Evolutionary conservation across 495 filamentous ascomycete genomes (phyloP), one percentile per base, ranked within the genome.

Genomic region (Emericellopsis terricola): DNA sequence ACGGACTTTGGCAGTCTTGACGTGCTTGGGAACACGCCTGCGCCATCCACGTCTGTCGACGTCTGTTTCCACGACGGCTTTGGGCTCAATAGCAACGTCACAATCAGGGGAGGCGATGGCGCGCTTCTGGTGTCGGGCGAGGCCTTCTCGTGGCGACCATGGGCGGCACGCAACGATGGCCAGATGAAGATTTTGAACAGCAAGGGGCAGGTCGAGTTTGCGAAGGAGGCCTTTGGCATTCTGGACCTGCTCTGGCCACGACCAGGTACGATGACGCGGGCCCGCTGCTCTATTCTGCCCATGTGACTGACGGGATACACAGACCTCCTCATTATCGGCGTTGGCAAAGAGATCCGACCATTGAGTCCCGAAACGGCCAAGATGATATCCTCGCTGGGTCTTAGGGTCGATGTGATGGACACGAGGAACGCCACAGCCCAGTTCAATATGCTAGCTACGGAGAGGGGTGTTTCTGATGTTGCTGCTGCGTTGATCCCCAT

Each of bases 381-480:
- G 38, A 59, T 68, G 40, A 73, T 99, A 36, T 78, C 73, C 44
- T 66, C 66, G 15, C 41, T 96, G 36, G 89, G 89, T 0, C 77
- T 99, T 38, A 65, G 81, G 39, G 59, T 96, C 18, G 89, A 99
- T 45, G 67, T 94, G 9, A 68, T 81, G 51, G 89, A 94, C 61
- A 99, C 89, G 23, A 62, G 83, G 38, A 94, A 94, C 59, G 89
- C 89, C 15, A 85, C 86, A 13, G 77, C 83, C 35, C 83, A 86
- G 60, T 92, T 81, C 46, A 92, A 92, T 49, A 43, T 92, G 43
- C 57, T 92, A 30, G 82, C 78, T 28, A 91, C 81, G 29, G 83
- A 92, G 59, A 62, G 83, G 31, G 79, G 81, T 15, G 70, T 85
- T 8, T 55, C 62, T 14, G 72, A 81, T 51, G 74, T 96, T 32